These are phyloP conservation scores for Carex sylvatica DNA, from an alignment of 202 grass and related monocot species.

Conservation along the genomic window DNA sequence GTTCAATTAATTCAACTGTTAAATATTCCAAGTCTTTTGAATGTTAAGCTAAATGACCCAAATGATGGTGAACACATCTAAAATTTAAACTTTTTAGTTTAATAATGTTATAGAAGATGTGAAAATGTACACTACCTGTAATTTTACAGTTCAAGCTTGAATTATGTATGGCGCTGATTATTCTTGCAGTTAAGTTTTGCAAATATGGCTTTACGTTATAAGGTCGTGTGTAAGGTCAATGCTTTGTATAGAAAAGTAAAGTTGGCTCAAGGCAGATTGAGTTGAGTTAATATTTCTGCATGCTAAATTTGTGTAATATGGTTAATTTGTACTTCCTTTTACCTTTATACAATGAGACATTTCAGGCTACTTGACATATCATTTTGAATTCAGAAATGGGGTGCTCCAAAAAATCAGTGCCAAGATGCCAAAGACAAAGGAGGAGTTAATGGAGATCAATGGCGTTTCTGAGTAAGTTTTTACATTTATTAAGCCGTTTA, in stretches of 20 bases:
- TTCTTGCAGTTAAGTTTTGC: background rate
- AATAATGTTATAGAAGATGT: background rate
- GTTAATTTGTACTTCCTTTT: background rate
- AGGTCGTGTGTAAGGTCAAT: background rate
- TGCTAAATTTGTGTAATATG: background rate
- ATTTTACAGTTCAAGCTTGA: background rate
- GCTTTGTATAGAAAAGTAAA: background rate
- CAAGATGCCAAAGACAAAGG: constrained; percentile 66
- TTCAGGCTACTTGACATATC: background rate
- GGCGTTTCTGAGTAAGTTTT: constrained; percentile 77
- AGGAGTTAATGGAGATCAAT: constrained; percentile 87
- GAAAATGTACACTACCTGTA: background rate
- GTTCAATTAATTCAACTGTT: background rate
- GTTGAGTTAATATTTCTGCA: background rate
- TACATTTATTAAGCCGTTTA: background rate
- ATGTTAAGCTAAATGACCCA: background rate
- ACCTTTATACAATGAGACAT: background rate
- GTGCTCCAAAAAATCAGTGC: constrained; percentile 63
- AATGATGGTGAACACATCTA: background rate
- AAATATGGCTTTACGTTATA: background rate
- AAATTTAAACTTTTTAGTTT: background rate
- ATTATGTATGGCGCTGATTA: background rate
- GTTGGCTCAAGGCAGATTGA: background rate
- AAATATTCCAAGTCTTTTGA: background rate
- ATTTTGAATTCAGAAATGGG: constrained; percentile 56